Conservation (phyloP, 306 rosid species). For the Dalbergia cultrata region DNA sequence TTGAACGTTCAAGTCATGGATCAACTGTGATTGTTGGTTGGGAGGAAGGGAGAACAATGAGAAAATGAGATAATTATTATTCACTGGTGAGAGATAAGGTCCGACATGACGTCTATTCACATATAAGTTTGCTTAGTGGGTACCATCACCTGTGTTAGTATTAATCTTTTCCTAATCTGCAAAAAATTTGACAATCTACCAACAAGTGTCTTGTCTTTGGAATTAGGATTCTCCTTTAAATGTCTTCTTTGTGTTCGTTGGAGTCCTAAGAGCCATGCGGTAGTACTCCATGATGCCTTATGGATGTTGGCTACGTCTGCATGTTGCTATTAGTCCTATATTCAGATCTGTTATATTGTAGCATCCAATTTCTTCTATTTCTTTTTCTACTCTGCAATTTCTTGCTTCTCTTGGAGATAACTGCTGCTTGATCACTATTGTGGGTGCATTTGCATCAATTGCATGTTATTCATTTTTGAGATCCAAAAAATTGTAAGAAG, state of each 20-base stretch:
- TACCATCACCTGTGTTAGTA: background rate
- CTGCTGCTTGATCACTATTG: background rate
- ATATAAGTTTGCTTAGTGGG: background rate
- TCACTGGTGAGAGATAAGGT: too few species aligned
- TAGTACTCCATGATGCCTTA: slow-evolving; percentile 8
- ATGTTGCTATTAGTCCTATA: background rate
- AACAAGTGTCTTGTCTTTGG: background rate
- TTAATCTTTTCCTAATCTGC: too few species aligned
- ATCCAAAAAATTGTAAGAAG: background rate
- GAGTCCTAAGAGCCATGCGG: slow-evolving; percentile 1
- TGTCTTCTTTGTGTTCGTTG: background rate
- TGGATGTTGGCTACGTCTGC: background rate
- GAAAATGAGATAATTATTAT: too few species aligned
- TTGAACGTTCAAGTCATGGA: too few species aligned
- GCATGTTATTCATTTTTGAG: slow-evolving; percentile 8
- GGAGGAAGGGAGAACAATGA: too few species aligned
- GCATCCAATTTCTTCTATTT: background rate
- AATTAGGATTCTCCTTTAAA: background rate
- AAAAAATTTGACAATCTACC: background rate
- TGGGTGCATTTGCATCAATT: background rate
- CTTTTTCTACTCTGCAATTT: background rate
- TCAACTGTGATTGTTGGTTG: background rate
- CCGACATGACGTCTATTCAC: background rate
- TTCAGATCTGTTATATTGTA: background rate
- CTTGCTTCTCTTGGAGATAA: background rate